Evolutionary conservation across 441 rosid genomes (phyloP).

Genomic region (Erodium moschatum): DNA sequence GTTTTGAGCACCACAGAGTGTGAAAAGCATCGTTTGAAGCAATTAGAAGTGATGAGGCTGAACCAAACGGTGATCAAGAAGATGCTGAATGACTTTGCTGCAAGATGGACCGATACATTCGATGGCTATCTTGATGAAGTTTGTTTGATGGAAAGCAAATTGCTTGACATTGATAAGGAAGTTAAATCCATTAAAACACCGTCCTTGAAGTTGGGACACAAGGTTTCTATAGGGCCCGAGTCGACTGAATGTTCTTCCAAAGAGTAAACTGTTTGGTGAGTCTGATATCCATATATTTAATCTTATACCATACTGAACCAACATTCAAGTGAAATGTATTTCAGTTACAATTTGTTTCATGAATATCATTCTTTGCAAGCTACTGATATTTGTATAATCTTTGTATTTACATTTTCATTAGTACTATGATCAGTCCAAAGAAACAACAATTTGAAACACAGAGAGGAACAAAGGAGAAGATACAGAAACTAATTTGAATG

Average conservation of each 20-base stretch:
- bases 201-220: constrained; percentile 21
- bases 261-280: constrained; percentile 17
- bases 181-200: constrained; percentile 33
- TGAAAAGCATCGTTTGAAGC: constrained; percentile 54
- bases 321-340: background rate
- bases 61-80: constrained; percentile 30
- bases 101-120: constrained; percentile 29
- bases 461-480: no score
- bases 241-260: constrained; percentile 24
- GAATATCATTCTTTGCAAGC: no score
- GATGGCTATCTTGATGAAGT: constrained; percentile 26
- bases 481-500: no score
- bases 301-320: background rate
- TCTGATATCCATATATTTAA: background rate
- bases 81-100: constrained; percentile 46
- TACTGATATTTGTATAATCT: no score
- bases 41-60: constrained; percentile 56
- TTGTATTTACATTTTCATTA: no score
- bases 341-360: background rate
- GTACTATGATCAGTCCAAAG: background rate
- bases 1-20: constrained; percentile 54
- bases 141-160: constrained; percentile 25
- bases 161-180: constrained; percentile 36
- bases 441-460: background rate
- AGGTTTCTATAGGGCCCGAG: constrained; percentile 17